Evolutionary conservation across 2,329 filamentous ascomycete species (phyloP).

Genomic region (Fusarium lyarnte): DNA sequence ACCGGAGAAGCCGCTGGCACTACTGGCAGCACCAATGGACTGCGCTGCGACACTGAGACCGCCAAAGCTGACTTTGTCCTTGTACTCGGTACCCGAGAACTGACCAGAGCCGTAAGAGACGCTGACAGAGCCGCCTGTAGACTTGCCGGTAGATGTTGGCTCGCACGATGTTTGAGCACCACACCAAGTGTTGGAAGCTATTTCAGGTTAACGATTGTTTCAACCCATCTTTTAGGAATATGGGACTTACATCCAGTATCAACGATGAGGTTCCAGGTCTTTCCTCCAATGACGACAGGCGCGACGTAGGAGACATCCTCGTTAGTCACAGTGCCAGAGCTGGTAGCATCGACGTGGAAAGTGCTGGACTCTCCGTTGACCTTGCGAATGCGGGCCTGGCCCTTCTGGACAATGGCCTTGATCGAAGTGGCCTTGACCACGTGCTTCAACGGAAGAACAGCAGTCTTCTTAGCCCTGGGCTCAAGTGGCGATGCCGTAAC

Average conservation of each 20-base stretch:
- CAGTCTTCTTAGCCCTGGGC: neutral
- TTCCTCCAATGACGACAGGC: neutral
- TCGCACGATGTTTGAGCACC: neutral
- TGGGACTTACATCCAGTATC: neutral
- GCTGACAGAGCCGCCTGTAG: neutral
- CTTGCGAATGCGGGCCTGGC: neutral
- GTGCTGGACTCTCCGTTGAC: neutral
- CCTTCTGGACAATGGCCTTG: neutral
- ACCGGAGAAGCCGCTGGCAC: neutral
- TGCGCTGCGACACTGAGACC: neutral
- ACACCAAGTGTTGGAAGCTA: neutral
- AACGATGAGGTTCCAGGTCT: neutral
- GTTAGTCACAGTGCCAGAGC: neutral
- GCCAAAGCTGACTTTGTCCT: neutral
- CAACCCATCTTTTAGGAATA: accelerated
- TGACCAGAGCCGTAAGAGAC: neutral
- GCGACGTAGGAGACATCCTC: neutral
- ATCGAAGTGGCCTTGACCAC: neutral
- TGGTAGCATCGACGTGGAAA: neutral
- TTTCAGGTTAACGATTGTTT: accelerated
- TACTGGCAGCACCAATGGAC: neutral
- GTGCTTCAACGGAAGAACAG: neutral
- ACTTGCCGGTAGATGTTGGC: neutral
- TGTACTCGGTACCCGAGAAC: neutral
- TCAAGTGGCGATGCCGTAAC: neutral